Percentiles rank a stretch among this genome's conserved stretches.
Conservation (phyloP, 495 filamentous ascomycete species). For the Symbiotaphrina buchneri region DNA sequence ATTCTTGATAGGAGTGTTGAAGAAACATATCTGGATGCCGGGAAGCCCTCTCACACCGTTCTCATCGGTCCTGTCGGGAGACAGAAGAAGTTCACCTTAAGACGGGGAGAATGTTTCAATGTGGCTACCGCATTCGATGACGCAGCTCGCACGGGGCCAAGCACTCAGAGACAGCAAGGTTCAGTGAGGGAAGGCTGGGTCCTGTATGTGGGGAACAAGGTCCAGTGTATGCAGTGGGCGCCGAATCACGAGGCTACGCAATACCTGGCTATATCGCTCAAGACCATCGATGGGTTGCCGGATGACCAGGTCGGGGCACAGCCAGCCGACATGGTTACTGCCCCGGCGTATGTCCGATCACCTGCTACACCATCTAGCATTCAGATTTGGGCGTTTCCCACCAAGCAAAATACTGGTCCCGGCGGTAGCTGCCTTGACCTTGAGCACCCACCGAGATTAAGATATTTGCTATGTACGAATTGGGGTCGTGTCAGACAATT, state of each 20-base stretch:
- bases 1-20: constrained; percentile 13
- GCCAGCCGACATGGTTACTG: too few species aligned
- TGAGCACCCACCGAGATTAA: constrained; percentile 16
- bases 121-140: constrained; percentile 22
- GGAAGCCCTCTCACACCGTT: constrained; percentile 17
- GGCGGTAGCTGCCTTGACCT: too few species aligned
- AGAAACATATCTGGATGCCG: constrained; percentile 17
- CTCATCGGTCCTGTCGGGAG: constrained; percentile 25
- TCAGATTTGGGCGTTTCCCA: constrained; percentile 35
- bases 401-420: constrained; percentile 11
- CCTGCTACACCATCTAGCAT: constrained; percentile 23
- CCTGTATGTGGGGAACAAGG: constrained; percentile 26
- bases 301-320: background rate
- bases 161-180: too few species aligned
- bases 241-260: constrained; percentile 23
- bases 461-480: constrained; percentile 31
- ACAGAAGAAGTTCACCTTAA: constrained; percentile 19
- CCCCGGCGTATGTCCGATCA: constrained; percentile 23
- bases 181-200: constrained; percentile 32
- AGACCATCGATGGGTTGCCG: background rate
- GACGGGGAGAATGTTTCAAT: constrained; percentile 16
- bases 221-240: constrained; percentile 32
- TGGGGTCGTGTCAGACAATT: constrained; percentile 39
- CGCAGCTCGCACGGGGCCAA: constrained; percentile 7
- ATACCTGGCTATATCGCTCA: constrained; percentile 29